A percentile compares a stretch with the other conserved stretches of the same genome.
Conservation (phyloP, 108 stramenopile species). For the Asterionellopsis glacialis region DNA sequence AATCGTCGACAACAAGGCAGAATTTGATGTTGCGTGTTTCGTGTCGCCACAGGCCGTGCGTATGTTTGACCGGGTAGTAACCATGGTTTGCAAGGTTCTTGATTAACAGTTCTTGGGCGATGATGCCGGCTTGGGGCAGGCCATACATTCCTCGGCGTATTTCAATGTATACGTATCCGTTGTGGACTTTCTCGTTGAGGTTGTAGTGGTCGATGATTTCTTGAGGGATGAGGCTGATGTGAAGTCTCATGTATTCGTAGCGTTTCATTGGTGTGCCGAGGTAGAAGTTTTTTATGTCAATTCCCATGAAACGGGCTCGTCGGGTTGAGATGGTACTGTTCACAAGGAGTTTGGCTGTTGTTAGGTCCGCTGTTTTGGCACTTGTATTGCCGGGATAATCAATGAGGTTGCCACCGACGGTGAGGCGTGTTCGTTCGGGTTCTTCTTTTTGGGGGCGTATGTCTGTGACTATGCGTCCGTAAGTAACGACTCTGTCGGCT, state of each 20-base stretch:
- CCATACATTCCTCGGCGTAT: conserved; percentile 37
- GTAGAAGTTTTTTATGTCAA: too few relatives aligned
- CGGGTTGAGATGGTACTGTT: too few relatives aligned
- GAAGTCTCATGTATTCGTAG: too few relatives aligned
- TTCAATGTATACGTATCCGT: too few relatives aligned
- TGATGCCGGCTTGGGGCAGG: too few relatives aligned
- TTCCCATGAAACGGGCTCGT: conserved; percentile 14
- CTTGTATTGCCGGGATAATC: too few relatives aligned
- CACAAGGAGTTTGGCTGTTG: conserved; percentile 32
- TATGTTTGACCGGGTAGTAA: too few relatives aligned
- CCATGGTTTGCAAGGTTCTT: conserved; percentile 10
- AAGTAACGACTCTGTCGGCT: conserved; percentile 15
- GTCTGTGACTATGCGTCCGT: conserved; percentile 27
- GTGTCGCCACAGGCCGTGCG: too few relatives aligned
- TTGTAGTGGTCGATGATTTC: conserved; percentile 39
- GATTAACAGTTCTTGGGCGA: conserved; percentile 29
- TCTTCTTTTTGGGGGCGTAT: conserved; percentile 21
- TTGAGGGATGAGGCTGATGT: conserved; percentile 14
- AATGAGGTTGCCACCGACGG: too few relatives aligned
- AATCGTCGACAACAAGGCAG: conserved; percentile 48
- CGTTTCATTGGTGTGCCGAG: too few relatives aligned
- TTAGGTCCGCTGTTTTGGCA: conserved; percentile 33
- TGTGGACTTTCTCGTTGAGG: background rate
- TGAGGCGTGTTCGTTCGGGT: conserved; percentile 14
- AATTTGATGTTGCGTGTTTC: too few relatives aligned